phyloP scores from a whole-genome alignment of 352 stramenopile genomes.

The Phytophthora citrophthora region DNA sequence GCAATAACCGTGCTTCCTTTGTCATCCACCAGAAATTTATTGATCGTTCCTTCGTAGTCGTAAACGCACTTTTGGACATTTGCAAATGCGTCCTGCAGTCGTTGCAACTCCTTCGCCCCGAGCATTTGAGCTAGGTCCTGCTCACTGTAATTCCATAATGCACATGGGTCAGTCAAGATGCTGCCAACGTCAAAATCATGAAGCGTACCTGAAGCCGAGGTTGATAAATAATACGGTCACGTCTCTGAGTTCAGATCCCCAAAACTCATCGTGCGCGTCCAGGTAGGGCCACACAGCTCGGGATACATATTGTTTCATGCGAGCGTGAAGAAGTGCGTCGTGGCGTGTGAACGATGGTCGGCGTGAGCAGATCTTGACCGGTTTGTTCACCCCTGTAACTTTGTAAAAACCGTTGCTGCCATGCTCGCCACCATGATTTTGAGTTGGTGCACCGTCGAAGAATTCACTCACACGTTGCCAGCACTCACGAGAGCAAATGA shows the following conservation, averaged over 20 bases:
- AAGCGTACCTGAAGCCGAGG: constrained; percentile 85
- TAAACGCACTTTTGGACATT: constrained; percentile 92
- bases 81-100: constrained; percentile 81
- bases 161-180: background rate
- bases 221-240: constrained; percentile 95
- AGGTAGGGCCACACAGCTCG: constrained; percentile 93
- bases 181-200: background rate
- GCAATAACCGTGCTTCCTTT: constrained; percentile 95
- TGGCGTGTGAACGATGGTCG: constrained; percentile 79
- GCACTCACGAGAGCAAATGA: constrained; percentile 88
- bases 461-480: constrained; percentile 74
- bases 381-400: constrained; percentile 57
- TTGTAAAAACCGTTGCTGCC: constrained; percentile 54
- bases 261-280: constrained; percentile 92
- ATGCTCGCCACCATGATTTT: constrained; percentile 4
- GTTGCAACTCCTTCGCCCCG: constrained; percentile 68
- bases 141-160: constrained; percentile 42
- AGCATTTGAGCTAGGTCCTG: constrained; percentile 82
- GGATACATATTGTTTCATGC: constrained; percentile 93
- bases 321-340: constrained; percentile 78
- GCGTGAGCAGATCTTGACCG: constrained; percentile 72
- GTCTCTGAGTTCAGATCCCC: constrained; percentile 91
- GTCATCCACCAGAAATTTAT: constrained; percentile 97
- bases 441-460: constrained; percentile 66
- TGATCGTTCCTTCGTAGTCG: constrained; percentile 95